A percentile compares a stretch with the other conserved stretches of the same genome.
phyloP scores from a whole-genome alignment of 305 asterid species.

The Plantago coronopus region DNA sequence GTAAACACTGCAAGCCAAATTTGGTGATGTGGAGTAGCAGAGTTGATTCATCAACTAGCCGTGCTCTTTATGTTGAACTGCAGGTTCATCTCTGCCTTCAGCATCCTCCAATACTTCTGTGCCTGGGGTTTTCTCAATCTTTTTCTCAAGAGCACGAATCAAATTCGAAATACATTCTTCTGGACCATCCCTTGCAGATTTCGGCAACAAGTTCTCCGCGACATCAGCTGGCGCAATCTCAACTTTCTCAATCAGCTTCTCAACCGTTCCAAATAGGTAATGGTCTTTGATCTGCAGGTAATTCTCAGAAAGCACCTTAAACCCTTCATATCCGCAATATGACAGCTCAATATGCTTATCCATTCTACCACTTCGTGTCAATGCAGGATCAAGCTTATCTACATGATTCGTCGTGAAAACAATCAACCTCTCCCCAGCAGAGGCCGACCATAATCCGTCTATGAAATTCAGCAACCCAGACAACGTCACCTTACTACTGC shows the following conservation, averaged over 20 bases:
- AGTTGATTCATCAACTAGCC: too few species aligned
- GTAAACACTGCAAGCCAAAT: too few species aligned
- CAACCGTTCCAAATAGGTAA: constrained; percentile 28
- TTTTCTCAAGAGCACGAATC: constrained; percentile 7
- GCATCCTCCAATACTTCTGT: neutral
- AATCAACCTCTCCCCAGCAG: constrained; percentile 49
- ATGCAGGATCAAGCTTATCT: constrained; percentile 56
- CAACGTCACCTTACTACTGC: constrained; percentile 49
- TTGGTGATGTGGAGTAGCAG: too few species aligned
- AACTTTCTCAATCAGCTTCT: constrained; percentile 37
- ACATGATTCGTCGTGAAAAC: constrained; percentile 55
- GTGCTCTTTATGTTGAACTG: too few species aligned
- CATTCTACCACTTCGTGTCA: constrained; percentile 58
- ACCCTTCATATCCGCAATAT: constrained; percentile 52
- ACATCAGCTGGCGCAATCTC: constrained; percentile 57
- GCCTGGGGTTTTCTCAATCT: neutral
- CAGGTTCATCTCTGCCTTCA: constrained; percentile 4
- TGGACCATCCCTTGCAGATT: constrained; percentile 32
- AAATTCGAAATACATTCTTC: constrained; percentile 5
- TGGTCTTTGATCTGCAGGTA: constrained; percentile 46
- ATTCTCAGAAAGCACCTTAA: constrained; percentile 47
- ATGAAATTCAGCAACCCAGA: constrained; percentile 56
- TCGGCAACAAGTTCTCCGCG: constrained; percentile 57
- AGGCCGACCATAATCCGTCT: constrained; percentile 57
- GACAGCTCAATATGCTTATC: constrained; percentile 60